Evolutionary conservation across 495 filamentous ascomycete genomes (phyloP).

Genomic region (Pseudomonodictys pantanalensis): DNA sequence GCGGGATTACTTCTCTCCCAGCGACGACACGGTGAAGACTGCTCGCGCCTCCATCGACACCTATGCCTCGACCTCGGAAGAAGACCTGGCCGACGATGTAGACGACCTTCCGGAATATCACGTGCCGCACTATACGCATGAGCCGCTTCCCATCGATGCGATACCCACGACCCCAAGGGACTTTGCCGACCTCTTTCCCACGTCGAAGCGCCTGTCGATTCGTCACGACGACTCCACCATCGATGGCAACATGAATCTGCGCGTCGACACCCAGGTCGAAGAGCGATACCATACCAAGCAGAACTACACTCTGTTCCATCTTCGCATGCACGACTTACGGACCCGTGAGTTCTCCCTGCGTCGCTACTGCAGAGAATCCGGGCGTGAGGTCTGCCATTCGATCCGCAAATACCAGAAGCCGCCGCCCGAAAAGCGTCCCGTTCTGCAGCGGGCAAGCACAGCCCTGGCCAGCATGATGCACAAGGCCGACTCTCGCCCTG

Average conservation of each 20-base stretch:
- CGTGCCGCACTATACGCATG: constrained; percentile 53
- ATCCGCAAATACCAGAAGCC: constrained; percentile 65
- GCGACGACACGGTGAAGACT: constrained; percentile 43
- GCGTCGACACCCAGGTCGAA: constrained; percentile 74
- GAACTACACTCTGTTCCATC: constrained; percentile 84
- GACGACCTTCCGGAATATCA: constrained; percentile 43
- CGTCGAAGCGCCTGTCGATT: constrained; percentile 73
- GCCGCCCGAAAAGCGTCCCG: constrained; percentile 49
- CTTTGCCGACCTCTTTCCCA: constrained; percentile 86
- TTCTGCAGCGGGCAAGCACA: constrained; percentile 57
- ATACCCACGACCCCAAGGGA: constrained; percentile 74
- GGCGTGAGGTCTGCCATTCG: constrained; percentile 88
- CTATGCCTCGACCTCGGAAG: constrained; percentile 72
- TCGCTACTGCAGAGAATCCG: constrained; percentile 88
- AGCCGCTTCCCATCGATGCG: constrained; percentile 59
- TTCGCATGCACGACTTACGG: constrained; percentile 91
- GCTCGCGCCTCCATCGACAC: constrained; percentile 71
- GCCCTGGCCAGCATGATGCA: constrained; percentile 66
- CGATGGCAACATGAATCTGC: constrained; percentile 97
- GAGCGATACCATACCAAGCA: constrained; percentile 55
- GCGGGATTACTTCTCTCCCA: constrained; percentile 38
- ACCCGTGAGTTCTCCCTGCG: constrained; percentile 85
- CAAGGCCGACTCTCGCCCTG: constrained; percentile 50
- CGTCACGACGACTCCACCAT: constrained; percentile 87
- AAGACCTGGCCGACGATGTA: constrained; percentile 54